Evolutionary conservation across 305 asterid genomes (phyloP), one percentile per base, ranked within the genome.

Genomic region (Petunia hybrid): DNA sequence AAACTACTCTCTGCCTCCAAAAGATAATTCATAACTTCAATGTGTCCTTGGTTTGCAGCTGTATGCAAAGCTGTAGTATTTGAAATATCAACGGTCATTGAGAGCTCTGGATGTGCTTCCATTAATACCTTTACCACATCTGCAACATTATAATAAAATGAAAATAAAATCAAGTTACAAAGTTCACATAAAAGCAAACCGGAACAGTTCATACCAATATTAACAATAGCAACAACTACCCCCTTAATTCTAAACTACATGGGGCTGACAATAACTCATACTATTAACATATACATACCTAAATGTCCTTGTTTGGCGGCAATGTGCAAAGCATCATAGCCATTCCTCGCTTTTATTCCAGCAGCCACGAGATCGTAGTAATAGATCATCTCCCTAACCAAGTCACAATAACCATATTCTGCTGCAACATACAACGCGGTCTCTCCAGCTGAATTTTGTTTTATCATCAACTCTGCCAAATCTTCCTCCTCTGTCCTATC

Each of bases 271-370:
- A 22, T 22, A 22, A 22, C 36, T 63, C n/a, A 63, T 63, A 42
- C 10, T 22, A 22, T 22, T 36, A 69, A 69, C 41, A 69, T 22
- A 8, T 42, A 42, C 81, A 12, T 88, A 88, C 91, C 90, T 69
- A 88, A 85, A 80, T 88, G 88, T 69, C 91, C 89, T 86, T 86
- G 87, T 80, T 86, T 86, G 35, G 87, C 86, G 70, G 87, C 89
- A 39, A 86, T 86, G 71, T 86, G 89, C 75, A 86, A 85, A 16
- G 89, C 86, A 57, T 86, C 89, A 39, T 84, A 86, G 13, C 89
- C 89, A 43, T 84, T 86, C 78, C 79, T 86, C 6, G 89, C 87
- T 64, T 86, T 86, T 71, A 84, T 84, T 69, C 84, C 87, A 38
- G 89, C 89, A 63, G 89, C 66, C 8, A 65, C 84, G 40, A 82